Evolutionary conservation across 2,329 filamentous ascomycete species (phyloP).

Genomic region (Cytospora piceae): DNA sequence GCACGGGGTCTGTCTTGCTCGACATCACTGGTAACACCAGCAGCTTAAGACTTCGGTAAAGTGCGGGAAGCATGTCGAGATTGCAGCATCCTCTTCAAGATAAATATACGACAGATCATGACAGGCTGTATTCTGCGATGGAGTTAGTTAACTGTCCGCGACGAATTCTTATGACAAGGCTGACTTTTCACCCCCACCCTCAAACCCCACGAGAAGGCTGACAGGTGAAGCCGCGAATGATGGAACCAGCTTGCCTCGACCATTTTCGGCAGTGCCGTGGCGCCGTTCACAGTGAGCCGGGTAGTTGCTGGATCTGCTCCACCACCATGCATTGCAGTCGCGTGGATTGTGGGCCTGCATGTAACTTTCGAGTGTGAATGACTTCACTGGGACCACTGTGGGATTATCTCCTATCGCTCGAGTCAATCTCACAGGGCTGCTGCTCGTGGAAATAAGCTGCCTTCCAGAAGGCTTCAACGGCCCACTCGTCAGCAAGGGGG

Average conservation of each 20-base stretch:
- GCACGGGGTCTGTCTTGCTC: background rate
- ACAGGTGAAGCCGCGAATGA: background rate
- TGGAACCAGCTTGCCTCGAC: background rate
- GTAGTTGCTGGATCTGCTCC: constrained; percentile 8
- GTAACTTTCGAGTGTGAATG: constrained; percentile 23
- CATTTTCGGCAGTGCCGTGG: constrained; percentile 23
- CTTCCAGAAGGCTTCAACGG: constrained; percentile 22
- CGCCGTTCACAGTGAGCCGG: constrained; percentile 10
- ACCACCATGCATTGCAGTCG: constrained; percentile 25
- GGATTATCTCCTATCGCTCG: constrained; percentile 6
- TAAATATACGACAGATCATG: background rate
- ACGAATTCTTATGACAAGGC: background rate
- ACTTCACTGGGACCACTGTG: constrained; percentile 9
- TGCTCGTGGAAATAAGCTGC: background rate
- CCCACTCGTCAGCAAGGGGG: constrained; percentile 20
- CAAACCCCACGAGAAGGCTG: background rate
- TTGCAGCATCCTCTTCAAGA: background rate
- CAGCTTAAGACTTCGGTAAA: background rate
- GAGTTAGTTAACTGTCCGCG: background rate
- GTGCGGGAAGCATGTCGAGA: background rate
- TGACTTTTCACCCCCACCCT: background rate
- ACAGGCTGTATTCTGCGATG: background rate
- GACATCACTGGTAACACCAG: background rate
- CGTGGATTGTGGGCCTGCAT: constrained; percentile 27
- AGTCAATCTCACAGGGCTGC: constrained; percentile 17